Base-by-base conservation (phyloP, 2,329 filamentous ascomycete genomes). In the Phyllosticta capitalensis region DNA sequence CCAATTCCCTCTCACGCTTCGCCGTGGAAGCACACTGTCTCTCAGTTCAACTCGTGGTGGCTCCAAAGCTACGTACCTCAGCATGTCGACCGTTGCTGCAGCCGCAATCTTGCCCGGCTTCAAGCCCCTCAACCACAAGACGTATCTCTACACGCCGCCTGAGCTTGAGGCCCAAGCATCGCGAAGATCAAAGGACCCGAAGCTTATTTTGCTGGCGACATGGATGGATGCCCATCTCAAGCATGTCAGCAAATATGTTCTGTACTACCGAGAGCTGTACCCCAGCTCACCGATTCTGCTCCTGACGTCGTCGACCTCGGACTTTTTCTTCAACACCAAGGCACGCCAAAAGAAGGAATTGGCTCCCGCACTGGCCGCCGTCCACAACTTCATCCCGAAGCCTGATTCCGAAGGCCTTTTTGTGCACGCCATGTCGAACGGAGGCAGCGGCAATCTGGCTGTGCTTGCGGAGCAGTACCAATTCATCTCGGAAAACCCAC, bases 241-340 rank as follows among this genome's bases (percentile, higher is more conserved):
- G 30, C 69, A 73, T 61, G 72, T 74, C 9, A 68, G 68, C 10
- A 74, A 74, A 62, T 74, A 74, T 63, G 71, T 68, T 5, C 54
- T 64, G 17, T 55, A 64, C 1, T 73, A 73, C 63, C 65, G 65
- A 22, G 61, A 60, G 10, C 65, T 71, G 2, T 72, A 71, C 54
- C 69, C 71, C 2, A 63, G 55, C n/a, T 64, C 68, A 2, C 65
- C 64, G 10, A 69, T 73, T 55, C 9, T 73, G 5, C 65, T 74
- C 1, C 54, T 72, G 7, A 66, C 67, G 19, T 69, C 66, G 45
- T 65, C 63, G 53, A 67, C 67, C 1, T 33, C 54, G 19, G 71
- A 74, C 61, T 67, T 71, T 58, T 71, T 65, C 55, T 72, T 63
- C 66, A 65, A 14, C 54, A 51, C 17, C 61, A 57, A 26, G 53